Base-by-base conservation (phyloP, 129 eudicot species). In the Chrysanthemum seticuspe region DNA sequence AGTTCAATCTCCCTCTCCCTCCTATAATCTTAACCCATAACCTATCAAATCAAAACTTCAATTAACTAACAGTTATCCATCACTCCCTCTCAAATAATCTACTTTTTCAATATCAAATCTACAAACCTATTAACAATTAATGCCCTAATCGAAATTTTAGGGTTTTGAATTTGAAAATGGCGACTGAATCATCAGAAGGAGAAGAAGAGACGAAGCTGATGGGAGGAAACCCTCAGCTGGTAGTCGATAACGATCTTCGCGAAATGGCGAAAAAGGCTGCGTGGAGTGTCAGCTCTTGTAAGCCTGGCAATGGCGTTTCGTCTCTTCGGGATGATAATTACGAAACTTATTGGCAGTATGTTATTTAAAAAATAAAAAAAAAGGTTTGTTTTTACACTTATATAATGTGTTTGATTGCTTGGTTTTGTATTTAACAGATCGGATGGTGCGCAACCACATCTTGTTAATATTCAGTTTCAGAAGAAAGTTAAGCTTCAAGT, bases 231-330 rank as follows among this genome's bases (percentile, higher is more conserved):
- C 80, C 76, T 59, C 88, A 84, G 80, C 80, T 90, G 53, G 83
- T 83, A 55, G 87, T 94, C 11, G 99, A 94, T 59, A 88, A 73
- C 4, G 97, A 88, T 70, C 83, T 88, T 0, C 83, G 97, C 2
- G 99, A 94, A 77, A 94, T 94, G 99, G 92, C 89, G 0, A 94
- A 88, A 27, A 91, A 72, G 29, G 96, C 94, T 2, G 97, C 99
- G 10, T 94, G 99, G 99, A 94, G 97, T 56, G 97, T 94, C 13
- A 94, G 98, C 82, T 90, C 98, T 53, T 90, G 92, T 85, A 90
- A 94, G 72, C 98, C 96, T 40, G 98, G 98, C 44, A 90, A 94
- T 74, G 91, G 91, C 12, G 96, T 94, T 27, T 79, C 78, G 5
- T 88, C 86, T 48, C 96, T 94, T 29, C 93, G 96, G 18, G 98